Evolutionary conservation across 257 asterid genomes (phyloP), one percentile per base, ranked within the genome.

Genomic region (Solanum chiquidenum): DNA sequence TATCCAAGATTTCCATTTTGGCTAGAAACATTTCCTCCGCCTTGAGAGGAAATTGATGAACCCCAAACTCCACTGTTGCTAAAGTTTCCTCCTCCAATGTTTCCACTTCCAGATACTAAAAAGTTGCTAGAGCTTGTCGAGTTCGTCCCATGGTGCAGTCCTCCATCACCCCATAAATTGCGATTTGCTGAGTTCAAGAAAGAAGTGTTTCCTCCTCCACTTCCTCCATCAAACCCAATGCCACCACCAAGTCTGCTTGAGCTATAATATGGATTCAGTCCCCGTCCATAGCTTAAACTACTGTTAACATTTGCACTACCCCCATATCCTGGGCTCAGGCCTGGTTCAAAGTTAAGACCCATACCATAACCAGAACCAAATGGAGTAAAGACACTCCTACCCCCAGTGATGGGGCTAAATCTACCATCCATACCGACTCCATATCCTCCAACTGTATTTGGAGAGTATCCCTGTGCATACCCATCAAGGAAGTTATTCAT

Each of bases 21-120:
- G 68, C 16, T 29, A 46, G 25, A 27, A 80, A 80, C 91, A 88
- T 89, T 92, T 37, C 92, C 94, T 42, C 89, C 90, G 40, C 79
- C 68, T 49, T 87, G 87, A 35, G 89, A 83, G 72, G 89, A 86
- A 87, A 84, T 52, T 83, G 91, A 92, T 55, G 89, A 60, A 23
- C 93, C 93, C 95, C 95, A 93, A 88, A 79, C 92, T 35, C 90
- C 79, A 33, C 93, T 93, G 29, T 86, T 87, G 87, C 88, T 90
- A 49, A 46, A 82, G 44, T 49, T 82, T 31, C 69, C 85, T 49
- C 85, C 85, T 49, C 40, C 44, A 9, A 49, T 29, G 85, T 49
- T 44, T 60, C 64, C 64, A 27, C 38, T 79, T 87, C 94, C 90
- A 84, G 90, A 89, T 31, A 89, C 93, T 46, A 93, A 90, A 83